Conservation (phyloP, 805 yeast species). For the Spathaspora arborariae region DNA sequence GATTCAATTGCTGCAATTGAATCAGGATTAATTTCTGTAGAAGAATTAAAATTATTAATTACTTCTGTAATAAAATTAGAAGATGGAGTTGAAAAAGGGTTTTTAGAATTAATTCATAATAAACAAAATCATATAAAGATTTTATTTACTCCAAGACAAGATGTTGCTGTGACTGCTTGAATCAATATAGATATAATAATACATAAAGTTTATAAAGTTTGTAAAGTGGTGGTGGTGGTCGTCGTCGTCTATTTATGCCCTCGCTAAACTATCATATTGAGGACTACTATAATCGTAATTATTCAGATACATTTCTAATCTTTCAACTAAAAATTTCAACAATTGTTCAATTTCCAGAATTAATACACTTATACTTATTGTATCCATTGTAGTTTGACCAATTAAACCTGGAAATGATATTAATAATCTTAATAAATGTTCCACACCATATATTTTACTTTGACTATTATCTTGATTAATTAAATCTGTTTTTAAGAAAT, state of each 20-base stretch:
- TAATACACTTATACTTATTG: conserved; percentile 57
- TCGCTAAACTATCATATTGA: conserved; percentile 35
- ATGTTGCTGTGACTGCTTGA: neutral
- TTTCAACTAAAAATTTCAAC: conserved; percentile 46
- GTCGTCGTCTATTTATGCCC: conserved; percentile 8
- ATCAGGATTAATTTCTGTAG: conserved; percentile 41
- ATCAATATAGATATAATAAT: neutral
- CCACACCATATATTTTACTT: conserved; percentile 64
- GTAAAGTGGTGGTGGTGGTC: too few relatives aligned
- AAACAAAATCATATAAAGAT: conserved; percentile 56
- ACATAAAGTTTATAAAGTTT: neutral
- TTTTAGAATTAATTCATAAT: conserved; percentile 45
- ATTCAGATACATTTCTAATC: conserved; percentile 32
- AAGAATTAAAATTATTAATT: conserved; percentile 44
- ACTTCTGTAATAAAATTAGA: conserved; percentile 50
- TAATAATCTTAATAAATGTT: conserved; percentile 75
- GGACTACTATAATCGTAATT: conserved; percentile 37
- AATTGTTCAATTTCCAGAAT: conserved; percentile 53
- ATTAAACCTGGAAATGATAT: conserved; percentile 81
- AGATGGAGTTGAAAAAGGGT: conserved; percentile 53
- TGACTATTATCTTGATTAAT: conserved; percentile 15
- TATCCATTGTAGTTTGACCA: conserved; percentile 75
- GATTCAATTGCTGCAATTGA: conserved; percentile 52
- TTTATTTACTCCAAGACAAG: conserved; percentile 40
- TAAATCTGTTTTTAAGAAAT: conserved; percentile 38